Evolutionary conservation across 257 asterid genomes (phyloP), one percentile per base, ranked within the genome.

Genomic region (Lycium barbarum): DNA sequence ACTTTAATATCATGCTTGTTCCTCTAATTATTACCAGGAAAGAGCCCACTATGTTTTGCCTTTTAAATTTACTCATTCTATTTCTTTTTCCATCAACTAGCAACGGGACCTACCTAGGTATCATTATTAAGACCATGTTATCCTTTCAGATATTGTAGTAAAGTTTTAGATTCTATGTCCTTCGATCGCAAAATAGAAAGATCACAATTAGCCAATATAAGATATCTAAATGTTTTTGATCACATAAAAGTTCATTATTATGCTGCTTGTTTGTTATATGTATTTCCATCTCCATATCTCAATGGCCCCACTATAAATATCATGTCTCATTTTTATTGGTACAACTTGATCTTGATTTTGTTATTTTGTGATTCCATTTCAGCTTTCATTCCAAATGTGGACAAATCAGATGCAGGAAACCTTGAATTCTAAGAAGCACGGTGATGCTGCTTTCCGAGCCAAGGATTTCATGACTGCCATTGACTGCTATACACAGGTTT

Each of bases 361-460:
- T 35, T 26, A 63, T 55, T 74, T 51, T 74, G 33, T 83, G 65
- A 78, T 53, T 81, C 65, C 20, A 62, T 65, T 91, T 89, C 97
- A 96, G 99, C 95, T 96, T 63, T 96, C 99, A 58, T 96, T 96
- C 87, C 99, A 96, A 83, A 84, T 96, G 95, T 96, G 99, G 99
- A 96, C 98, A 58, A 92, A 93, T 84, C 98, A 95, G 91, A 94
- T 96, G 98, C 98, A 95, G 91, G 98, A 93, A 84, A 91, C 95
- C 40, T 87, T 96, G 91, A 91, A 90, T 82, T 95, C 94, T 35
- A 96, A 96, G 93, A 95, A 93, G 91, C 97, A 93, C 63, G 99
- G 99, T 1, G 99, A 96, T 85, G 95, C 94, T 58, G 98, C 99
- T 72, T 96, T 96, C 62, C 93, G 99, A 82, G 95, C 95, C 68